Conservation (phyloP, 2,329 filamentous ascomycete species). For the Exophiala aquamarina region DNA sequence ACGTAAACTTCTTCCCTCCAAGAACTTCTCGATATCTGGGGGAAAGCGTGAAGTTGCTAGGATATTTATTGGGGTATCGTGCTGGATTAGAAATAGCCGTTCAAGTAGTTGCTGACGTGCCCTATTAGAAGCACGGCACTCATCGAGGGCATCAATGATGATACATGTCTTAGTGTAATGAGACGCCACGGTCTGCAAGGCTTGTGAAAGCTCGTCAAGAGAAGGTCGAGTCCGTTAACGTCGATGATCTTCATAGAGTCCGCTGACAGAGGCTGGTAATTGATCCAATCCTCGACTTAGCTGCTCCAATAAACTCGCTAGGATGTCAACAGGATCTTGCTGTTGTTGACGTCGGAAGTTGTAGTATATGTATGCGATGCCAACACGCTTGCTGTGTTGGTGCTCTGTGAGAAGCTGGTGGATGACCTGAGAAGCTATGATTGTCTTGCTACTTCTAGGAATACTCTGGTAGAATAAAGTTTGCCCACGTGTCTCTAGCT, state of each 20-base stretch:
- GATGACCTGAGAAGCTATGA: constrained; percentile 43
- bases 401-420: constrained; percentile 38
- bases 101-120: constrained; percentile 20
- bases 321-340: constrained; percentile 32
- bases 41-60: constrained; percentile 36
- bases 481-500: constrained; percentile 29
- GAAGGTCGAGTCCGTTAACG: constrained; percentile 25
- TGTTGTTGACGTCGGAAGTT: constrained; percentile 41
- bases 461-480: constrained; percentile 50
- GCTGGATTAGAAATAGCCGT: constrained; percentile 28
- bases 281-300: constrained; percentile 1
- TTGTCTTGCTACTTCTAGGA: constrained; percentile 53
- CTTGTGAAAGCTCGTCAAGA: constrained; percentile 23
- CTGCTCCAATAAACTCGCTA: constrained; percentile 14
- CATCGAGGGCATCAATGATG: constrained; percentile 37
- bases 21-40: constrained; percentile 27
- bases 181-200: constrained; percentile 23
- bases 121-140: constrained; percentile 24
- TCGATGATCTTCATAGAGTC: constrained; percentile 29
- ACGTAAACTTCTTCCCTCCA: constrained; percentile 14
- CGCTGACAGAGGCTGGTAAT: constrained; percentile 21
- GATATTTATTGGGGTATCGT: constrained; percentile 24
- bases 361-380: constrained; percentile 50
- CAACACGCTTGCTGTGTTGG: constrained; percentile 26
- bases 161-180: constrained; percentile 29